These are phyloP conservation scores for Lomentospora prolificans DNA, from an alignment of 2,329 filamentous ascomycete genomes.

Conservation along the genomic window DNA sequence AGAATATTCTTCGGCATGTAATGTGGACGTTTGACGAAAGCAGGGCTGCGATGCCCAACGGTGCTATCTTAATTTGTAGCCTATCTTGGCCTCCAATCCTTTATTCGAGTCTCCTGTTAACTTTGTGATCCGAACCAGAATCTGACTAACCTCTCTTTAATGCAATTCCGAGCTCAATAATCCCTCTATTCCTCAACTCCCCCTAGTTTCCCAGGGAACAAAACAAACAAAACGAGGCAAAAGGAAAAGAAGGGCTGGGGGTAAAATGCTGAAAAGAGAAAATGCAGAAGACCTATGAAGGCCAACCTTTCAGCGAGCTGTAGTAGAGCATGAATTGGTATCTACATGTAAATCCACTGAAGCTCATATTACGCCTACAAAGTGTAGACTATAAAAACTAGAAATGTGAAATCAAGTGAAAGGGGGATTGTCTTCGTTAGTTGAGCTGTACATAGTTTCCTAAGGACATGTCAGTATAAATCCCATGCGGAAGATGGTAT, in stretches of 20 bases:
- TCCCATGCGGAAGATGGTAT: neutral
- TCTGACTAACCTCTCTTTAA: neutral
- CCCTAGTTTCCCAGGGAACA: neutral
- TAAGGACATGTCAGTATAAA: neutral
- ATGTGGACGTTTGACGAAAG: neutral
- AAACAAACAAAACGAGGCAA: neutral
- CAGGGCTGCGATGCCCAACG: neutral
- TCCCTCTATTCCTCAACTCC: neutral
- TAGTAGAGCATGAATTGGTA: too few relatives aligned
- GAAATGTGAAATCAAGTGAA: neutral
- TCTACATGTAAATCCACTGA: neutral
- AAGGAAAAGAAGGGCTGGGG: neutral
- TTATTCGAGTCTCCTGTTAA: neutral
- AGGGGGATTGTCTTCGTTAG: neutral
- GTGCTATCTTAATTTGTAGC: neutral
- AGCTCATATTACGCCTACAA: neutral
- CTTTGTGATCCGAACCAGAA: neutral
- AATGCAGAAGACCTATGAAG: neutral
- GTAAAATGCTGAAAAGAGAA: neutral
- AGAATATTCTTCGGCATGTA: neutral
- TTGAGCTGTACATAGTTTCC: conserved; percentile 8
- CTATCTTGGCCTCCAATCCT: neutral
- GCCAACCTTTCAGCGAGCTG: too few relatives aligned
- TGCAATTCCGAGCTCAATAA: neutral
- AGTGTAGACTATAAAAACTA: neutral